These are phyloP conservation scores for Chalciporus pseudorubinellus DNA, from an alignment of 768 basidiomycete species.

Conservation along the genomic window DNA sequence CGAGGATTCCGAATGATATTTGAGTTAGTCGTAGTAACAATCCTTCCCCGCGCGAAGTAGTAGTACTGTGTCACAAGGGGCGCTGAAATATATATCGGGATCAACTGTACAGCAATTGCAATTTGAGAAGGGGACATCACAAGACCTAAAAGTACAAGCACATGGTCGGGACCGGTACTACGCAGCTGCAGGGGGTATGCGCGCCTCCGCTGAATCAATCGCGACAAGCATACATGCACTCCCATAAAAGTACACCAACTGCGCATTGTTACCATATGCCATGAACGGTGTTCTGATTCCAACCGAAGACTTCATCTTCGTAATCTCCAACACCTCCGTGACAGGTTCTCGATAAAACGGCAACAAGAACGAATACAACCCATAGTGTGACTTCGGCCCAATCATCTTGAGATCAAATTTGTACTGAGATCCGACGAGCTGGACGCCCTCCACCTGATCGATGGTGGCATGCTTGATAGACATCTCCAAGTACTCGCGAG, in stretches of 20 bases:
- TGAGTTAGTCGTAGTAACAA: no score
- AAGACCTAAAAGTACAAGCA: no score
- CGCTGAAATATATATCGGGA: no score
- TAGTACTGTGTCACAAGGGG: no score
- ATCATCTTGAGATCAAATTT: background rate
- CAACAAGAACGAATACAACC: background rate
- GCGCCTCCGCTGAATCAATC: constrained; percentile 2
- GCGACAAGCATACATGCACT: constrained; percentile 15
- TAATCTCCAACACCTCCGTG: constrained; percentile 11
- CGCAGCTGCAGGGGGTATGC: background rate
- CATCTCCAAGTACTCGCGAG: no score
- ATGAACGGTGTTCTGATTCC: background rate
- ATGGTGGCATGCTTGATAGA: background rate
- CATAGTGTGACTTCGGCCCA: background rate
- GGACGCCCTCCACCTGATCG: constrained; percentile 5
- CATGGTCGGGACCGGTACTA: no score
- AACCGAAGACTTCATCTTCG: constrained; percentile 10
- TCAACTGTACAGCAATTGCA: no score
- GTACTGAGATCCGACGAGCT: background rate
- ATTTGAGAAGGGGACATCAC: no score
- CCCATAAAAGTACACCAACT: constrained; percentile 11
- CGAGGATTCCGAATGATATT: constrained; percentile 20
- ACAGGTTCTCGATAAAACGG: background rate
- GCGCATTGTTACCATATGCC: constrained; percentile 3
- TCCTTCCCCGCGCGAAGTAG: no score